Evolutionary conservation across 1,284 basidiomycete genomes (phyloP), one percentile per base, ranked within the genome.

Genomic region (Tylopilus sp.): DNA sequence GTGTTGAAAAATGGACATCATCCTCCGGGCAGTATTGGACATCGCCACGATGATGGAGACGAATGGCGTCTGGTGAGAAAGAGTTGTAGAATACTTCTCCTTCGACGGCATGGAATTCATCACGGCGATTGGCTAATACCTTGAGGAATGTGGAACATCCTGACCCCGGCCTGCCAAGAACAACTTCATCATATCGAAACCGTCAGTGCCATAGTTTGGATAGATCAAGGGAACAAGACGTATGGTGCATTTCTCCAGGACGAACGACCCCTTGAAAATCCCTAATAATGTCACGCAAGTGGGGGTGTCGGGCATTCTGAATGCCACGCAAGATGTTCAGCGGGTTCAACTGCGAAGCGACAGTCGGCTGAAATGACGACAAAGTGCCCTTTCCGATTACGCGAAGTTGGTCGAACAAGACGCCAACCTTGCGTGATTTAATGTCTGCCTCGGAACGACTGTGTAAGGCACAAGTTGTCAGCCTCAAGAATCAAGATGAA

Each of bases 61-160:
- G 70, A 53, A 93, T 80, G 47, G 90, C 79, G 1, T 83, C 75
- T 0, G 88, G 83, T 2, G 86, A 77, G 64, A 94, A 84, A 0
- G 89, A 87, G 71, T 91, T 90, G 74, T 94, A 95, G 62, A 82
- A 80, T 3, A 94, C 84, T 0, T 89, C 82, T 10, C 92, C 91
- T n/a, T 86, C 73, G 9, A 94, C 82, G 16, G 81, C 72, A 68
- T 89, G 82, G 68, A 85, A 95, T 67, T 90, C 90, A 1, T 79
- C 73, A 0, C 88, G 86, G 67, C 88, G 86, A 71, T 94, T 94
- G 9, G 93, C 87, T 52, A 95, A 82, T 0, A 84, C 84, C 76
- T 93, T 93, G 63, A 95, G 86, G 49, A 95, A 83, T 0, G 92
- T 92, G 26, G 84, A 87, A 74, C 93, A 95, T 3, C 94, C 93